Base-by-base conservation (phyloP, 306 rosid species). In the Carpinus fangiana region DNA sequence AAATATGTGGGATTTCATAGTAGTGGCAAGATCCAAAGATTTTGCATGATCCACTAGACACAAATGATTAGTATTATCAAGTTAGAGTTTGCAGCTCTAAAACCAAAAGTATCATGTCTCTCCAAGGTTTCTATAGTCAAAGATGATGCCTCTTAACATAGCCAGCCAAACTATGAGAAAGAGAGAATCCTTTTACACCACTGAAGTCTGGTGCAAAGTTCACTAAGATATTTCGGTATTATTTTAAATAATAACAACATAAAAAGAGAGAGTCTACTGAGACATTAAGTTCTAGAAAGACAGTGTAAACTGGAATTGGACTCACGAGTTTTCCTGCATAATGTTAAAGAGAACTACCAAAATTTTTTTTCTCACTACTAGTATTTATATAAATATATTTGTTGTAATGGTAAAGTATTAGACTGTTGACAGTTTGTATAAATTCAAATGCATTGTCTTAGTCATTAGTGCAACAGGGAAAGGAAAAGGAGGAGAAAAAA, bases 401-500 rank as follows among this genome's bases (percentile, higher is more conserved):
- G 59, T 46, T 11, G 52, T 48, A 48, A 48, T 48, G 52, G 52
- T 48, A 48, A 48, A 11, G 52, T 3, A 48, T 48, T 48, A 9
- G 14, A 48, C 14, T 48, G 14, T 48, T 48, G 52, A 48, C 18
- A 31, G 34, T 36, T 16, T 64, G 70, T 8, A 64, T 38, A 31
- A 64, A 36, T 36, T 16, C 70, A 64, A 64, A 36, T 64, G 70
- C 47, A 21, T 21, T 41, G 60, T 57, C 8, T 14, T 1, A 52
- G 50, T 52, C 31, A 77, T 8, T 52, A 69, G 45, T 60, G 52
- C 41, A 43, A 59, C 13, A 56, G 26, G 52, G 51, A 56, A 69
- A 73, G 18, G 31, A 59, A 8, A 74, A 72, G 78, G 75, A 67
- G 65, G n/a, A 51, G 65, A 75, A 68, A 62, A 54, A 45, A 84